A percentile compares a stretch with the other conserved stretches of the same genome.
Evolutionary conservation across 1,284 basidiomycete genomes (phyloP).

Genomic region (Trametes hirsuta): DNA sequence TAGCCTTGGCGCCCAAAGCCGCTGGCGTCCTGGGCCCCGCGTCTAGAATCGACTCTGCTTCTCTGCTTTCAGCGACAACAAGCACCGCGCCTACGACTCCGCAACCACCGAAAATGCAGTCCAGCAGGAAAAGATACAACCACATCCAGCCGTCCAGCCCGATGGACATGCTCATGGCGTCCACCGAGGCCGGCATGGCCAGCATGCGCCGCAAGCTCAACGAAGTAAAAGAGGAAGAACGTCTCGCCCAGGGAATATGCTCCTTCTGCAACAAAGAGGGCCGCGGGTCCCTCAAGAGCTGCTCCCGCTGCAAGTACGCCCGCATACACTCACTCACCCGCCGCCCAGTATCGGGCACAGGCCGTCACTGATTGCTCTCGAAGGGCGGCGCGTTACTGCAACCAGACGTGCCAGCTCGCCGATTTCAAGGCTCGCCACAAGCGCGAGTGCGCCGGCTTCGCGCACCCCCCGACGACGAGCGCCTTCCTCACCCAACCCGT

Average conservation of each 20-base stretch:
- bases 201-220: slow-evolving; percentile 7
- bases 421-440: slow-evolving; percentile 21
- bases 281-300: slow-evolving; percentile 7
- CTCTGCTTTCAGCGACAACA: background rate
- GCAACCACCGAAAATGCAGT: slow-evolving; percentile 1
- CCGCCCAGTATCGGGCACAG: background rate
- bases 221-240: slow-evolving; percentile 1
- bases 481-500: slow-evolving; percentile 11
- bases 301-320: slow-evolving; percentile 23
- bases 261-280: slow-evolving; percentile 11
- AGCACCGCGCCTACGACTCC: too few species aligned
- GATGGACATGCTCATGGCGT: slow-evolving; percentile 6
- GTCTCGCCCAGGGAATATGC: slow-evolving; percentile 1
- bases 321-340: background rate
- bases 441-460: slow-evolving; percentile 18
- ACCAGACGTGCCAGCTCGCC: slow-evolving; percentile 14
- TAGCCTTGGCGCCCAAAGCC: background rate
- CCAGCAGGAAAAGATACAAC: slow-evolving; percentile 4
- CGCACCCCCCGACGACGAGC: slow-evolving; percentile 12
- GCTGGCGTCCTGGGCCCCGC: background rate
- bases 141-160: slow-evolving; percentile 10
- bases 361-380: background rate
- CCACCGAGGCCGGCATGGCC: slow-evolving; percentile 8
- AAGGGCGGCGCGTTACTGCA: slow-evolving; percentile 18
- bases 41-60: too few species aligned